phyloP scores from a whole-genome alignment of 108 stramenopile species.

The Cyclotella baltica region DNA sequence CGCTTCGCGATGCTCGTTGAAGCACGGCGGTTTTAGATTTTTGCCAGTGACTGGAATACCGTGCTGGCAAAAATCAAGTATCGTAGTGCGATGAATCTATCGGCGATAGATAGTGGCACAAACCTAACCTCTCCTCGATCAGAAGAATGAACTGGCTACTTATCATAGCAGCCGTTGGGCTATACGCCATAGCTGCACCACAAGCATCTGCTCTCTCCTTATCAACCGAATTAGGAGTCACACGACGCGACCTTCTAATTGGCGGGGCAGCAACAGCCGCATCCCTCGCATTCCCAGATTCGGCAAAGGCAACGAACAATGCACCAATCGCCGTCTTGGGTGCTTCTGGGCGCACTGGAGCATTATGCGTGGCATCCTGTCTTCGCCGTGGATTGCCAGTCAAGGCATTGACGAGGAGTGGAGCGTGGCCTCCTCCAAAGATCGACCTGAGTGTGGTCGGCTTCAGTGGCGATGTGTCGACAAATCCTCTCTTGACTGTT shows the following conservation, averaged over 20 bases:
- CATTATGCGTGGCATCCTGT: constrained; percentile 44
- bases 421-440: constrained; percentile 32
- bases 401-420: constrained; percentile 35
- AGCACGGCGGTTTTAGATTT: too few relatives aligned
- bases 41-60: too few relatives aligned
- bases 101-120: too few relatives aligned
- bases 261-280: constrained; percentile 11
- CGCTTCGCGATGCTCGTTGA: too few relatives aligned
- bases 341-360: constrained; percentile 56
- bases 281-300: background rate
- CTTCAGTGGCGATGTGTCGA: constrained; percentile 7
- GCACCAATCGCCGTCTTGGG: constrained; percentile 54
- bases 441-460: constrained; percentile 19
- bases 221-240: background rate
- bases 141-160: background rate
- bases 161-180: background rate
- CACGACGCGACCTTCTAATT: constrained; percentile 25
- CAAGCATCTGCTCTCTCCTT: constrained; percentile 10
- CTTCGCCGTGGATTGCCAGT: constrained; percentile 47
- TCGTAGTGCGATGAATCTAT: too few relatives aligned
- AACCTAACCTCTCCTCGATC: background rate
- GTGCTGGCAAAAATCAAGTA: too few relatives aligned
- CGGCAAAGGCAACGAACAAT: background rate
- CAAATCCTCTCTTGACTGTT: constrained; percentile 24
- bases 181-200: background rate